Evolutionary conservation across 768 basidiomycete genomes (phyloP).

Genomic region (Naematelia encephala): DNA sequence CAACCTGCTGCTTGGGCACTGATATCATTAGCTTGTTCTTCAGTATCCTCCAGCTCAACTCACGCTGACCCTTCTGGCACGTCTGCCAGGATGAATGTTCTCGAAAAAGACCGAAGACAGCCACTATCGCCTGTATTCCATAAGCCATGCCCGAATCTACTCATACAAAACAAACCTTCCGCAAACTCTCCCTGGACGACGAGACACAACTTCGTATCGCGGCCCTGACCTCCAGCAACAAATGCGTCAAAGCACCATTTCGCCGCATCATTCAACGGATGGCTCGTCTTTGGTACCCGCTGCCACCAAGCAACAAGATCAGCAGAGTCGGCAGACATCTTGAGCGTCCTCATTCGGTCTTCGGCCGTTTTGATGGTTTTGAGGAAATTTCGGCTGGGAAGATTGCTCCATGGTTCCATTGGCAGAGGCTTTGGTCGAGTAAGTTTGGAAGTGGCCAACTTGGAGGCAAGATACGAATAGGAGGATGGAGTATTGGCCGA

Average conservation of each 20-base stretch:
- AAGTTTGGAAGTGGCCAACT: constrained; percentile 58
- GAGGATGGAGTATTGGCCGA: constrained; percentile 78
- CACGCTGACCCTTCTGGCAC: constrained; percentile 79
- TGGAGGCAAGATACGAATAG: constrained; percentile 51
- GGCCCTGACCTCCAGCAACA: constrained; percentile 55
- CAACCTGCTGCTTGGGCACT: constrained; percentile 80
- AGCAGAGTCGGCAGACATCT: constrained; percentile 63
- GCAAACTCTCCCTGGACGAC: constrained; percentile 85
- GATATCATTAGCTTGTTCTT: constrained; percentile 2
- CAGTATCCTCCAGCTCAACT: constrained; percentile 47
- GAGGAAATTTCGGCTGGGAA: constrained; percentile 38
- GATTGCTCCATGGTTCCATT: constrained; percentile 26
- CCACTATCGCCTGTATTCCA: constrained; percentile 60
- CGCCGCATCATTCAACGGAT: constrained; percentile 73
- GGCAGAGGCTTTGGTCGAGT: constrained; percentile 34
- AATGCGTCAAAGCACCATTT: constrained; percentile 87
- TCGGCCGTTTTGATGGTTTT: constrained; percentile 51
- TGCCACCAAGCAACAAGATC: constrained; percentile 60
- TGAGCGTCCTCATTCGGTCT: constrained; percentile 56
- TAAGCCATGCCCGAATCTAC: constrained; percentile 1
- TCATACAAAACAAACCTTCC: constrained; percentile 63
- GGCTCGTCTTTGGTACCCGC: constrained; percentile 70
- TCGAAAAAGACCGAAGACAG: constrained; percentile 87
- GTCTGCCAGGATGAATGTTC: constrained; percentile 81
- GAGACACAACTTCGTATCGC: constrained; percentile 58